A percentile compares a stretch with the other conserved stretches of the same genome.
phyloP scores from a whole-genome alignment of 192 early-diverging fungal species.

The Coemansia sp. region DNA sequence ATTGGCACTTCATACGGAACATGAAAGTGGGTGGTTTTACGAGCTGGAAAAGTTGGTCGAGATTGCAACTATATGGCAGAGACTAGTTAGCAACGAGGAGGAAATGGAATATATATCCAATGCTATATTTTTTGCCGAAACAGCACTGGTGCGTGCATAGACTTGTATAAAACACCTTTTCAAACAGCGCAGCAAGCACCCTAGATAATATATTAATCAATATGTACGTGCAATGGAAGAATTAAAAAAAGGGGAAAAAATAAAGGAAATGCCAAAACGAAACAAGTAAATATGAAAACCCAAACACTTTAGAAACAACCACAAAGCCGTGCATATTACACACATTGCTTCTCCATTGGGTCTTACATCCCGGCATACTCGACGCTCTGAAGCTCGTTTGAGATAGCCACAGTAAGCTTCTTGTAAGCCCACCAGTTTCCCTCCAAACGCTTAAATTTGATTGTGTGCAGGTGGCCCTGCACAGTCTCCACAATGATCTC shows the following conservation, averaged over 20 bases:
- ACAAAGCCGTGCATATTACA: constrained; percentile 2
- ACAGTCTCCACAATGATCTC: constrained; percentile 40
- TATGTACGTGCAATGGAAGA: not conserved
- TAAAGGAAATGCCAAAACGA: not conserved
- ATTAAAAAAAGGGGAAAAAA: not conserved
- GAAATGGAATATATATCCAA: constrained; percentile 4
- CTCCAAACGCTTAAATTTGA: constrained; percentile 42
- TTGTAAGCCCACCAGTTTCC: constrained; percentile 50
- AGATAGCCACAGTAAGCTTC: constrained; percentile 41
- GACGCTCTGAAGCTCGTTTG: constrained; percentile 35
- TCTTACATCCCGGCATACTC: constrained; percentile 2
- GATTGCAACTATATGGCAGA: constrained; percentile 23
- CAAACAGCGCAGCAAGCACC: no score
- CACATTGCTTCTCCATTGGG: constrained; percentile 5
- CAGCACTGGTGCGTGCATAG: not conserved
- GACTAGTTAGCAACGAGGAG: not conserved
- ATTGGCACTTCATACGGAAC: constrained; percentile 30
- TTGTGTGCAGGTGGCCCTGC: constrained; percentile 44
- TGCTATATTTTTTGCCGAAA: not conserved
- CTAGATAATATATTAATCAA: not conserved
- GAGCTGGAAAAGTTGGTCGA: constrained; percentile 27
- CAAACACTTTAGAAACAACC: not conserved
- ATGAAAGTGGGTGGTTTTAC: constrained; percentile 29
- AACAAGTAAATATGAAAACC: not conserved
- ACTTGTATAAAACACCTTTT: not conserved